Evolutionary conservation across 1,284 basidiomycete genomes (phyloP), one percentile per base, ranked within the genome.

Genomic region (Ceratobasidium sp.): DNA sequence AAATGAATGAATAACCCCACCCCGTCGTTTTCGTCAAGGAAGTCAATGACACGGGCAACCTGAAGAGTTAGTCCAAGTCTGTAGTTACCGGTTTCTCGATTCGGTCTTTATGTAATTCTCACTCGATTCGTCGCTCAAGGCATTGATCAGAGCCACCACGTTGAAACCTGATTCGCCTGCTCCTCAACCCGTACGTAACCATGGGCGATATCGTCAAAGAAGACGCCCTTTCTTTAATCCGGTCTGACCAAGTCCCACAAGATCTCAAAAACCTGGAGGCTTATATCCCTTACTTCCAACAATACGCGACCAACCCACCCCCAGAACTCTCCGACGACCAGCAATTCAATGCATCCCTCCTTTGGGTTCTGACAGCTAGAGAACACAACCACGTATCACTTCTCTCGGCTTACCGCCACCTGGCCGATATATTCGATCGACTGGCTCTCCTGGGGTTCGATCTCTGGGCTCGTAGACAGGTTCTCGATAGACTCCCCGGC

Each of bases 301-400:
- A 49, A 64, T 64, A 46, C 16, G 62, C 62, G 14, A 31, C 62
- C 24, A 39, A 51, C 29, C 24, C 62, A 7, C n/a, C 29, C n/a
- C 27, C 41, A 13, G 31, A 39, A n/a, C 62, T 64, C 29, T 29
- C 62, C 43, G 29, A 59, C 8, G 62, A 64, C 41, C 43, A 64
- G 14, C 41, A 64, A 41, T 34, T 64, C 46, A 64, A 49, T n/a
- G 62, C 62, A 46, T 64, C 62, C 14, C 62, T 64, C 19, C 62
- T 64, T 27, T 64, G 62, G 62, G 11, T 64, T 49, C 41, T 64
- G 16, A 22, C 62, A 11, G 62, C 62, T 27, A 39, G 62, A 31
- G 62, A 64, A 51, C 62, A 64, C 46, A 29, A 64, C 24, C 39
- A 64, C 29, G 39, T 22, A 19, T 46, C 43, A 5, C 46, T 64